Evolutionary conservation across 2,329 filamentous ascomycete genomes (phyloP).

Genomic region (Botrytis deweyae): DNA sequence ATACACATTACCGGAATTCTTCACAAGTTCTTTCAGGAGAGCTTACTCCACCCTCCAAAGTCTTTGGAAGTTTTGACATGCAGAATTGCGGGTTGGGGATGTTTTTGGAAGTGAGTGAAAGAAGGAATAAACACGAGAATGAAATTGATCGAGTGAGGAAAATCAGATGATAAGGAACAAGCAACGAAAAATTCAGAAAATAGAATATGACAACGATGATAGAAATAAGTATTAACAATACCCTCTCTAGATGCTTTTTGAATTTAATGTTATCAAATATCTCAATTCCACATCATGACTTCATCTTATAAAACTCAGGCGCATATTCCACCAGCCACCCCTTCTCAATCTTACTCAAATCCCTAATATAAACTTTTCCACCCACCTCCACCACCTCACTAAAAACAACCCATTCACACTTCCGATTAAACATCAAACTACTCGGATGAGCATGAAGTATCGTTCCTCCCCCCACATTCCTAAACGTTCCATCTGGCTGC

Average conservation of each 20-base stretch:
- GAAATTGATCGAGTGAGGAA: neutral
- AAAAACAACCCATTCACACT: slow-evolving; percentile 95
- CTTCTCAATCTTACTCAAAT: slow-evolving; percentile 92
- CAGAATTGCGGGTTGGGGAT: neutral
- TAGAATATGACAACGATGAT: neutral
- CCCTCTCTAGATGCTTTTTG: neutral
- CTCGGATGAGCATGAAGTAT: slow-evolving; percentile 85
- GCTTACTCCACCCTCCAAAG: neutral
- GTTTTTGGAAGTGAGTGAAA: accelerated
- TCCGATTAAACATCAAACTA: slow-evolving; percentile 92
- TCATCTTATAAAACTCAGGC: slow-evolving; percentile 72
- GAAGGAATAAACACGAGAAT: accelerated
- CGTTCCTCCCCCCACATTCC: slow-evolving; percentile 76
- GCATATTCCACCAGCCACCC: slow-evolving; percentile 89
- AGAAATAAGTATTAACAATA: neutral
- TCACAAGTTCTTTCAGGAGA: neutral
- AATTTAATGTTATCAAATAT: neutral
- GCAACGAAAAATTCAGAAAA: neutral
- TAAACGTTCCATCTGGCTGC: slow-evolving; percentile 89
- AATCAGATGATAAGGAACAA: neutral
- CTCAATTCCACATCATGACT: neutral
- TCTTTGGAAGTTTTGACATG: accelerated
- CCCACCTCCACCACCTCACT: slow-evolving; percentile 89
- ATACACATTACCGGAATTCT: neutral
- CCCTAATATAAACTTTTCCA: slow-evolving; percentile 84